Base-by-base conservation (phyloP, 1,284 basidiomycete genomes). In the Coriolopsis trogii region DNA sequence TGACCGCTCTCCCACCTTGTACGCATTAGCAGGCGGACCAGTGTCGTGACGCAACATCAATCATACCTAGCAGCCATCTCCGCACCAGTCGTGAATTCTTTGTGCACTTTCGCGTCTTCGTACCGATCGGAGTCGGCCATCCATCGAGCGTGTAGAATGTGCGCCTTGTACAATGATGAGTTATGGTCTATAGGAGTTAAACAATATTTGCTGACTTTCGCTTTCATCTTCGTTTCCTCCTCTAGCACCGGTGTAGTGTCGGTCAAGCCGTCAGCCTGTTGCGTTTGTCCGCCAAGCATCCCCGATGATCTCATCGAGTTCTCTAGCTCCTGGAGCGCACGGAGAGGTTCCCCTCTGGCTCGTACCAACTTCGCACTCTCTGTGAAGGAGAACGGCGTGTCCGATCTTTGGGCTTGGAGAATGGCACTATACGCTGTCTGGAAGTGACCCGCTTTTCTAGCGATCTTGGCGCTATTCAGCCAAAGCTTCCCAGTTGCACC, bases 351-450 rank as follows among this genome's bases (percentile, higher is more conserved):
- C 8, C 93, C 95, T 43, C 81, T 85, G 4, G 84, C 82, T 56
- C 88, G 89, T 40, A 92, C 74, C 3, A 99, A 81, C 68, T 95
- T 98, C 2, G 93, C 92, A 60, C 89, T 91, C 68, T 99, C 93
- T 37, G 98, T 81, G 72, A 97, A 98, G 3, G 90, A 85, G 63
- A 91, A 94, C 0, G 83, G 81, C 0, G 87, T 82, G 28, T 85
- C 79, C 58, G 79, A 82, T 65, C 94, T 88, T 49, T 86, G 82
- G 0, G 95, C 93, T 70, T 99, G 97, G 0, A 99, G 79, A 48
- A 93, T 86, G 1, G 97, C 95, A 63, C 92, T 98, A 67, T 99
- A 99, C 3, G 97, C 95, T 0, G 96, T 98, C 73, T 99, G 97
- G 75, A 85, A 88, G 69, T 99, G 96, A 0, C 92, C 91, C 0